phyloP scores from a whole-genome alignment of 371 early-diverging fungal genomes.

The Mucor irregularis region DNA sequence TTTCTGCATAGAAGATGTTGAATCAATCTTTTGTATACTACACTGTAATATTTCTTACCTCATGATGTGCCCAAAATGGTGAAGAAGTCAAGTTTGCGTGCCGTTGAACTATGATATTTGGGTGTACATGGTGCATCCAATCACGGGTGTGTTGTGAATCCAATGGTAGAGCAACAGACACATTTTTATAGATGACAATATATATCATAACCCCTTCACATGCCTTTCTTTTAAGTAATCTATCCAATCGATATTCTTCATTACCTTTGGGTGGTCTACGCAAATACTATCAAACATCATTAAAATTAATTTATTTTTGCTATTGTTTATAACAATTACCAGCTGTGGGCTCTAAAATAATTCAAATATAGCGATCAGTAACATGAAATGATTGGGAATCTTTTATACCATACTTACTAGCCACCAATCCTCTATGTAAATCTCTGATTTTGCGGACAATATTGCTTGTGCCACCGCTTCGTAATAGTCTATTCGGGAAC shows the following conservation, averaged over 20 bases:
- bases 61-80: conserved; percentile 80
- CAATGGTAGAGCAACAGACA: conserved; percentile 72
- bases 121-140: conserved; percentile 73
- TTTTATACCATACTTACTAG: conserved; percentile 24
- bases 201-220: conserved; percentile 86
- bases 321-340: conserved; percentile 29
- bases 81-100: conserved; percentile 37
- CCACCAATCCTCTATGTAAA: conserved; percentile 95
- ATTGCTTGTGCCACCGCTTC: conserved; percentile 77
- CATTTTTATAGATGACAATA: conserved; percentile 87
- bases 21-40: conserved; percentile 14
- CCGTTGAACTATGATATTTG: conserved; percentile 64
- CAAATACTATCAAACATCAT: conserved; percentile 63
- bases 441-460: conserved; percentile 72
- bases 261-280: conserved; percentile 73
- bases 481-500: conserved; percentile 62
- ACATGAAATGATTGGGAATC: not conserved
- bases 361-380: not conserved
- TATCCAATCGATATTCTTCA: conserved; percentile 80
- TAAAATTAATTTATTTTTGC: not conserved
- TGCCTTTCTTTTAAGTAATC: conserved; percentile 82
- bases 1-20: conserved; percentile 55
- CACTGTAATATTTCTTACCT: conserved; percentile 30
- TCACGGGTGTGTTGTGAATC: conserved; percentile 83
- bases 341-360: conserved; percentile 63